Conservation (phyloP, 1,139 yeast genomes). For the Debaryomycetaceae sp. region DNA sequence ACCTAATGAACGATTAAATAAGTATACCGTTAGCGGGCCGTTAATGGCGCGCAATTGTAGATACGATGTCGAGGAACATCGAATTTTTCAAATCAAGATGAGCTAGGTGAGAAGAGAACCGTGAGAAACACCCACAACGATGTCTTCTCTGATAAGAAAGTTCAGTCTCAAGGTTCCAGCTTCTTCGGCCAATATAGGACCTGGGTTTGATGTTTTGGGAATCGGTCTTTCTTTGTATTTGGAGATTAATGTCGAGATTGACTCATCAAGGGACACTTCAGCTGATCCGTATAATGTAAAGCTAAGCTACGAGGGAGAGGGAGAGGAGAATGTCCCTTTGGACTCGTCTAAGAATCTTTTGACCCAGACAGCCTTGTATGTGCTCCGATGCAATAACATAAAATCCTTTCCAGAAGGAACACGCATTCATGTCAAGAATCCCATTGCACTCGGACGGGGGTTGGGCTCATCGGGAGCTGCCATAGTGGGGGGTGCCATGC, state of each 20-base stretch:
- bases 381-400: slow-evolving; percentile 76
- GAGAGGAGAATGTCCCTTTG: slow-evolving; percentile 76
- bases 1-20: neutral
- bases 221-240: slow-evolving; percentile 76
- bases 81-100: neutral
- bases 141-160: neutral
- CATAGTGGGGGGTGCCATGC: slow-evolving; percentile 93
- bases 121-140: neutral
- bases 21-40: neutral
- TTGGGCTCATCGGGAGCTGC: slow-evolving; percentile 99
- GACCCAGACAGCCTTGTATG: slow-evolving; percentile 89
- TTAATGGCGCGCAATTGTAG: neutral
- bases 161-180: slow-evolving; percentile 82
- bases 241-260: slow-evolving; percentile 64
- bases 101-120: neutral
- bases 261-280: slow-evolving; percentile 47
- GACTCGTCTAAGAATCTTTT: slow-evolving; percentile 75
- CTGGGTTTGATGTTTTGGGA: slow-evolving; percentile 96
- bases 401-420: slow-evolving; percentile 81
- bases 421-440: slow-evolving; percentile 74
- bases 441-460: slow-evolving; percentile 95
- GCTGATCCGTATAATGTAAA: slow-evolving; percentile 67
- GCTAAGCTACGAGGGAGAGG: slow-evolving; percentile 69
- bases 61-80: neutral
- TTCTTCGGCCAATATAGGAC: slow-evolving; percentile 96